A percentile compares a stretch with the other conserved stretches of the same genome.
These are phyloP conservation scores for Penicillium egyptiacum DNA, from an alignment of 495 filamentous ascomycete genomes.

Conservation along the genomic window DNA sequence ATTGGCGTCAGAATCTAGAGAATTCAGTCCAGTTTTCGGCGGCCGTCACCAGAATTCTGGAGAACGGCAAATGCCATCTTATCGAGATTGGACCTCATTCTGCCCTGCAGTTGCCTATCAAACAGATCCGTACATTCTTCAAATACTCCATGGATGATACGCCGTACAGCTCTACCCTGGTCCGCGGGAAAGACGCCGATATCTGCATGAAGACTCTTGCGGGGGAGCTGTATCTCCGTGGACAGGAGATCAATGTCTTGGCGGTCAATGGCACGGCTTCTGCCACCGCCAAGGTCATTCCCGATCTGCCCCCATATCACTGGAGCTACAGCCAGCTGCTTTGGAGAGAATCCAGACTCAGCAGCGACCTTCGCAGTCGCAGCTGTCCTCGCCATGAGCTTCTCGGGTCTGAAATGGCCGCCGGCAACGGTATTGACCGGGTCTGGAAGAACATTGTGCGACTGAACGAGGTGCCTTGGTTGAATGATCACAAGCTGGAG, in stretches of 20 bases:
- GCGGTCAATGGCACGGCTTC: slow-evolving; percentile 5
- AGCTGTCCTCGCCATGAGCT: too few species aligned
- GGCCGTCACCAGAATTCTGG: slow-evolving; percentile 36
- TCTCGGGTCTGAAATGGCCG: too few species aligned
- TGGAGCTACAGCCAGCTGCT: not conserved
- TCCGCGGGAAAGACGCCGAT: not conserved
- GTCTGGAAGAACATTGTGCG: slow-evolving; percentile 40
- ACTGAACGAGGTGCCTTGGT: slow-evolving; percentile 42
- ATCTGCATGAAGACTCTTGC: not conserved
- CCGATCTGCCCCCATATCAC: slow-evolving; percentile 21
- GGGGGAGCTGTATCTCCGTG: not conserved
- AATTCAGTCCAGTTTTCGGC: slow-evolving; percentile 23
- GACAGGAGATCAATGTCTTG: slow-evolving; percentile 4
- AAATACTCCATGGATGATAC: slow-evolving; percentile 23
- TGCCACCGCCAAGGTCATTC: slow-evolving; percentile 21
- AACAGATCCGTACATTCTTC: slow-evolving; percentile 28
- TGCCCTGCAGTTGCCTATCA: slow-evolving; percentile 43
- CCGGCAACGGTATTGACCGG: too few species aligned
- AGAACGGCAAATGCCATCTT: slow-evolving; percentile 26
- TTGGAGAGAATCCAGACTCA: too few species aligned
- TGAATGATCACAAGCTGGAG: slow-evolving; percentile 21
- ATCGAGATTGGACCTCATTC: slow-evolving; percentile 54
- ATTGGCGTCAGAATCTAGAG: slow-evolving; percentile 21
- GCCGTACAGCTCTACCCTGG: not conserved
- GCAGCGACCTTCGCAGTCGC: too few species aligned